These are phyloP conservation scores for Pleurotus sapidus DNA, from an alignment of 768 basidiomycete species.

Conservation along the genomic window DNA sequence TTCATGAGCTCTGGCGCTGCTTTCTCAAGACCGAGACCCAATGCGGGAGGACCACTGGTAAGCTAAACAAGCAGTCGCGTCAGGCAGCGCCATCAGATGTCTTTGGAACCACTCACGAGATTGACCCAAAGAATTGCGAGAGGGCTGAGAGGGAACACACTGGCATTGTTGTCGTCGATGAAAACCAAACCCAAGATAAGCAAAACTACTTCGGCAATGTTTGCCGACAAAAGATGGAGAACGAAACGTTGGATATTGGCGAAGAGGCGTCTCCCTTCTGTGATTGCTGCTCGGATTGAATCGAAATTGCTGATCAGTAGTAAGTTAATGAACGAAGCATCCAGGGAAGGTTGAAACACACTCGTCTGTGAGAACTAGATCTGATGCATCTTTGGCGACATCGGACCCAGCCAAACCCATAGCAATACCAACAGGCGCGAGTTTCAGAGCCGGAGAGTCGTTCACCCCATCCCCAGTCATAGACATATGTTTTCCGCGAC, in stretches of 20 bases:
- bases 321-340: background rate
- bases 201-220: constrained; percentile 53
- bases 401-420: constrained; percentile 25
- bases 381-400: constrained; percentile 37
- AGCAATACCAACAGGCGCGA: constrained; percentile 14
- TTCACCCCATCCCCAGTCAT: constrained; percentile 63
- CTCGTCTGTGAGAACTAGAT: constrained; percentile 77
- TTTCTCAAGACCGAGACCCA: constrained; percentile 50
- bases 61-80: constrained; percentile 14
- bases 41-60: constrained; percentile 49
- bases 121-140: constrained; percentile 51
- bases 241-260: constrained; percentile 56
- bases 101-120: constrained; percentile 28
- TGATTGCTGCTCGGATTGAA: constrained; percentile 53
- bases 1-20: constrained; percentile 50
- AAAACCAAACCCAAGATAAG: constrained; percentile 59
- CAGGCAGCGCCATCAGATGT: too few species aligned
- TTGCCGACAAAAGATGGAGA: constrained; percentile 48
- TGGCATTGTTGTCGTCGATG: constrained; percentile 40
- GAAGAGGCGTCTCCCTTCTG: constrained; percentile 54
- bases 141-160: constrained; percentile 57
- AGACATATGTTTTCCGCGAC: constrained; percentile 47
- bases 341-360: constrained; percentile 69
- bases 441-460: constrained; percentile 44
- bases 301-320: constrained; percentile 43